A percentile compares a stretch with the other conserved stretches of the same genome.
Evolutionary conservation across 1,284 basidiomycete species (phyloP).

Genomic region (Rhodotorula sp.): DNA sequence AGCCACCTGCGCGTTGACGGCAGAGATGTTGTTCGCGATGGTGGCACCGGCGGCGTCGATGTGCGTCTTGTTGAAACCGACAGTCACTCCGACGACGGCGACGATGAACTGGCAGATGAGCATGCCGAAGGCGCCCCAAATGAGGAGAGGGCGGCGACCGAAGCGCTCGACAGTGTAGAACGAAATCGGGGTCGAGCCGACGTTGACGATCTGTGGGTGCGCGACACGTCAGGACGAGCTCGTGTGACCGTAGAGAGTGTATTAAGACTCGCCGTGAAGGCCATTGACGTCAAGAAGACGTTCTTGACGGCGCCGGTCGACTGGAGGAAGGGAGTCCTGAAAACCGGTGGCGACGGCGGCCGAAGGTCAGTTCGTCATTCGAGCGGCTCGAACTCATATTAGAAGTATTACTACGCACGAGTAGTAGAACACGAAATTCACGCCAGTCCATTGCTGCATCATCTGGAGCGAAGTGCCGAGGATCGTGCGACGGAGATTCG

Average conservation of each 20-base stretch:
- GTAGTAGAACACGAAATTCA: conserved; percentile 39
- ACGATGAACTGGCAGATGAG: conserved; percentile 49
- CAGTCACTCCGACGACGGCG: conserved; percentile 44
- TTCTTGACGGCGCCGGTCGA: conserved; percentile 42
- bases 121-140: conserved; percentile 71
- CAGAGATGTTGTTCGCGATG: conserved; percentile 42
- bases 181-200: conserved; percentile 48
- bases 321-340: conserved; percentile 37
- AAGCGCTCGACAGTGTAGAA: conserved; percentile 47
- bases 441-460: conserved; percentile 47
- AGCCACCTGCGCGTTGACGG: conserved; percentile 45
- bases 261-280: conserved; percentile 28
- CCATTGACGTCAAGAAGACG: conserved; percentile 49
- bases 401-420: too few relatives aligned
- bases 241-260: too few relatives aligned
- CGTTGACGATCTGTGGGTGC: conserved; percentile 40
- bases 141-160: conserved; percentile 53
- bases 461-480: conserved; percentile 45
- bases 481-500: conserved; percentile 44
- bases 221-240: too few relatives aligned
- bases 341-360: too few relatives aligned
- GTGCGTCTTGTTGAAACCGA: conserved; percentile 36
- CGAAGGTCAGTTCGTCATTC: too few relatives aligned
- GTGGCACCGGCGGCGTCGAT: conserved; percentile 24
- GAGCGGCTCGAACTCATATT: too few relatives aligned